Base-by-base conservation (phyloP, 495 filamentous ascomycete genomes). In the Poronia punctata region DNA sequence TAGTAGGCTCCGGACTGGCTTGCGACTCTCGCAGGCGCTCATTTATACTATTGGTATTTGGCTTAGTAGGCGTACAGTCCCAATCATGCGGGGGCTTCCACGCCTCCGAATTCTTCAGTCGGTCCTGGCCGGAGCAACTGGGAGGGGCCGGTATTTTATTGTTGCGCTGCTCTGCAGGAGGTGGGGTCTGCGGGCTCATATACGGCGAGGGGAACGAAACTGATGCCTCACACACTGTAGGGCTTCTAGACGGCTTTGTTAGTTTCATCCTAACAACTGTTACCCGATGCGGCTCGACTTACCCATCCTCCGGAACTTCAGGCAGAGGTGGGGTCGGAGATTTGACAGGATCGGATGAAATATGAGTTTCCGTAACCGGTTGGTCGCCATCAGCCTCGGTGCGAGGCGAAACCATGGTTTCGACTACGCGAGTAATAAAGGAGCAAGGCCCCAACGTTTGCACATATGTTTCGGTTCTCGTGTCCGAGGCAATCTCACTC, bases 61-160 rank as follows among this genome's bases (percentile, higher is more conserved):
- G 35, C 18, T 48, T 45, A 1, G 40, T 38, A 1, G 49, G 51
- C 4, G 42, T 46, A 40, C 53, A 58, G 17, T 61, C 57, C 61
- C 63, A 67, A 18, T 61, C 54, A 29, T 62, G 57, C 12, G 61
- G 59, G 9, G 61, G 56, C 30, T 58, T 67, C 70, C 70, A 73
- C 24, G 59, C 49, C 26, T 67, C 60, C 2, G 57, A 49, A 28
- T 59, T 54, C 15, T 38, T 42, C 23, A 53, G 35, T 16, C 35
- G 52, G 11, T 53, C 52, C 24, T 43, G 45, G 5, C 42, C 12
- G 12, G 41, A 41, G 43, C 40, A 48, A 12, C 48, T 48, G 3
- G 48, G 49, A 9, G 42, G 40, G 20, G 60, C 51, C 17, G 46
- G 45, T 12, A 17, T 25, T 15, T 27, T 11, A 11, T 39, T 50